These are phyloP conservation scores for Cokeromyces recurvatus DNA, from an alignment of 371 early-diverging fungal species.

Conservation along the genomic window DNA sequence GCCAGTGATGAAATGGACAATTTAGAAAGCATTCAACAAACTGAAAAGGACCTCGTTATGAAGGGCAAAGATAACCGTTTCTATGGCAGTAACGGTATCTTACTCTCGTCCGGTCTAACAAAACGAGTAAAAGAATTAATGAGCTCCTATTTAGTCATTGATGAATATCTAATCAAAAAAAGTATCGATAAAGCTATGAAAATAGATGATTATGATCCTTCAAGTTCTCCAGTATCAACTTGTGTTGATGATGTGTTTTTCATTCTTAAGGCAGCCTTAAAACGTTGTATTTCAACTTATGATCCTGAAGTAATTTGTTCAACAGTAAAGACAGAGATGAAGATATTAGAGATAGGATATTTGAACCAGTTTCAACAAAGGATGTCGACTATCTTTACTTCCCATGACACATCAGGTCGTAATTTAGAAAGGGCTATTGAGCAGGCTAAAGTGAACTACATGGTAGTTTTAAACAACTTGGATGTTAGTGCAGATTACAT, in stretches of 20 bases:
- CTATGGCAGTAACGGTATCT: conserved; percentile 46
- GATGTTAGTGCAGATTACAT: conserved; percentile 77
- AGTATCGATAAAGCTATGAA: conserved; percentile 71
- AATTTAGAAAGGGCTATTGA: conserved; percentile 30
- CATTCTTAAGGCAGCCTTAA: conserved; percentile 73
- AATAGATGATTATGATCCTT: conserved; percentile 53
- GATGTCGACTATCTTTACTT: conserved; percentile 51
- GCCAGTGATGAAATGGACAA: conserved; percentile 44
- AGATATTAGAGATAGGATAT: conserved; percentile 64
- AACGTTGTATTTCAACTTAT: conserved; percentile 68
- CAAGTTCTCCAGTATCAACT: conserved; percentile 68
- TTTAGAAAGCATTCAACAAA: conserved; percentile 25
- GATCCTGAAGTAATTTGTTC: conserved; percentile 63
- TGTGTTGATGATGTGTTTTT: conserved; percentile 93
- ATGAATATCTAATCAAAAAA: conserved; percentile 68
- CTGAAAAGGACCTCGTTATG: conserved; percentile 31
- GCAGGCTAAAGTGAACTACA: conserved; percentile 55
- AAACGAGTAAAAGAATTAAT: conserved; percentile 64
- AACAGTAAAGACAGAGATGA: conserved; percentile 56
- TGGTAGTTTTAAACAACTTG: conserved; percentile 81
- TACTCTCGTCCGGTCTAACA: conserved; percentile 49
- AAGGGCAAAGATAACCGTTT: conserved; percentile 44
- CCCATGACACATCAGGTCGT: conserved; percentile 35
- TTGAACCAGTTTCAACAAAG: conserved; percentile 58
- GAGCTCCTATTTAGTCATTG: conserved; percentile 66